phyloP scores from a whole-genome alignment of 345 rosid species.

The Acer campestre region DNA sequence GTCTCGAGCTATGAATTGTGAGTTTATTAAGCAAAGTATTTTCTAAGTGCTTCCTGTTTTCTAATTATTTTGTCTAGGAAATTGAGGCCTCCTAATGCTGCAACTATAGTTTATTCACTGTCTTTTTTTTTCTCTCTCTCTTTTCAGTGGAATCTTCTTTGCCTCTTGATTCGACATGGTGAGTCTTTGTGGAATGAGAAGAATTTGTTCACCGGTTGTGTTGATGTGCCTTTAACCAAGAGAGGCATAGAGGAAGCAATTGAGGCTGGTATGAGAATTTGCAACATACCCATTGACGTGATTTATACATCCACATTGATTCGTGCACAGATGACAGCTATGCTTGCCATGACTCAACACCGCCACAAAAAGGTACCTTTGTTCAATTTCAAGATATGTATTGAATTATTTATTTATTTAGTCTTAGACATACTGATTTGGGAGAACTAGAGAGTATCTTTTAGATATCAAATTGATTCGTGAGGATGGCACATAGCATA shows the following conservation, averaged over 20 bases:
- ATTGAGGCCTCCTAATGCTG: not conserved
- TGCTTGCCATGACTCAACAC: conserved; percentile 99
- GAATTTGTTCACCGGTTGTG: conserved; percentile 97
- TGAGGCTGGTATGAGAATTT: conserved; percentile 94
- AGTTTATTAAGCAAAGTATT: not conserved
- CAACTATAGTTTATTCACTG: not conserved
- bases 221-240: conserved; percentile 90
- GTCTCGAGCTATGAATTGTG: not conserved
- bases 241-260: conserved; percentile 95
- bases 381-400: not conserved
- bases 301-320: conserved; percentile 85
- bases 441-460: not conserved
- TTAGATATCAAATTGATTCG: not conserved
- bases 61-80: not conserved
- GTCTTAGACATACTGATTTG: not conserved
- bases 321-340: conserved; percentile 98
- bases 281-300: conserved; percentile 92
- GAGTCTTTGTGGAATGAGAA: conserved; percentile 98
- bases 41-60: not conserved
- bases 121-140: not conserved
- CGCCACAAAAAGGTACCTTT: conserved; percentile 79
- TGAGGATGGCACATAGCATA: not conserved
- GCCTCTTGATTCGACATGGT: conserved; percentile 90
- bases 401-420: not conserved
- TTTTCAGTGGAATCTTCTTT: conserved; percentile 76